A percentile compares a stretch with the other conserved stretches of the same genome.
Conservation (phyloP, 2,329 filamentous ascomycete species). For the Akanthomyces uredinophilus region DNA sequence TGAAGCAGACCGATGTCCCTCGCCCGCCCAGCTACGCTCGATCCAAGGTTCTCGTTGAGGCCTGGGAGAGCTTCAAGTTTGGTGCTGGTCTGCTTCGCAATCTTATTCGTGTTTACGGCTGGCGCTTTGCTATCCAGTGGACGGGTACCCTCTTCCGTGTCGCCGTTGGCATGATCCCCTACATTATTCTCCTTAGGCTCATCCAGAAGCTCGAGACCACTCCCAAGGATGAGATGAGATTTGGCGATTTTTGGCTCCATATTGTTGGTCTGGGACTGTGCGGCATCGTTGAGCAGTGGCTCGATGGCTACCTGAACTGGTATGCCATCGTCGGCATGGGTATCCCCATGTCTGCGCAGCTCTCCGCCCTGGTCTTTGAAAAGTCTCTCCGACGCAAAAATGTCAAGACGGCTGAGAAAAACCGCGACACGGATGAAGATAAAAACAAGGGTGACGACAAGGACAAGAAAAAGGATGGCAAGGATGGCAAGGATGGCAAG, state of each 20-base stretch:
- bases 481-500: slow-evolving; percentile 46
- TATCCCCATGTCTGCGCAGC: slow-evolving; percentile 62
- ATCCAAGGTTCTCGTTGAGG: slow-evolving; percentile 43
- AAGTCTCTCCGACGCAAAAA: slow-evolving; percentile 76
- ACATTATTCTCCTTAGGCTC: slow-evolving; percentile 62
- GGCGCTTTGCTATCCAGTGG: slow-evolving; percentile 54
- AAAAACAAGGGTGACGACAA: slow-evolving; percentile 20
- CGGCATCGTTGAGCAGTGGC: slow-evolving; percentile 53
- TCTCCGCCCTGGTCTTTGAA: slow-evolving; percentile 68
- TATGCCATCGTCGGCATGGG: slow-evolving; percentile 57
- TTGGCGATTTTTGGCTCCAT: slow-evolving; percentile 59
- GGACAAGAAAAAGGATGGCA: slow-evolving; percentile 32
- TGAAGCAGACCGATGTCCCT: slow-evolving; percentile 60
- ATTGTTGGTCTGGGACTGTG: slow-evolving; percentile 58
- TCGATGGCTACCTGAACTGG: slow-evolving; percentile 65
- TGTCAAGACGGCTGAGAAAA: slow-evolving; percentile 57
- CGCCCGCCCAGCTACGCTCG: slow-evolving; percentile 52
- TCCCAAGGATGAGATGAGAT: slow-evolving; percentile 36
- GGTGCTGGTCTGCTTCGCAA: slow-evolving; percentile 54
- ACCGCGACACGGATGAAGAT: slow-evolving; percentile 28
- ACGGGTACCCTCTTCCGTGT: slow-evolving; percentile 48
- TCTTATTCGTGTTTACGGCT: slow-evolving; percentile 53
- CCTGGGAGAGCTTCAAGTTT: slow-evolving; percentile 44
- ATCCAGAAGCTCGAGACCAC: slow-evolving; percentile 59
- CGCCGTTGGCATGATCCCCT: slow-evolving; percentile 62